phyloP scores from a whole-genome alignment of 2,329 filamentous ascomycete genomes.

The Aureobasidium sp. region DNA sequence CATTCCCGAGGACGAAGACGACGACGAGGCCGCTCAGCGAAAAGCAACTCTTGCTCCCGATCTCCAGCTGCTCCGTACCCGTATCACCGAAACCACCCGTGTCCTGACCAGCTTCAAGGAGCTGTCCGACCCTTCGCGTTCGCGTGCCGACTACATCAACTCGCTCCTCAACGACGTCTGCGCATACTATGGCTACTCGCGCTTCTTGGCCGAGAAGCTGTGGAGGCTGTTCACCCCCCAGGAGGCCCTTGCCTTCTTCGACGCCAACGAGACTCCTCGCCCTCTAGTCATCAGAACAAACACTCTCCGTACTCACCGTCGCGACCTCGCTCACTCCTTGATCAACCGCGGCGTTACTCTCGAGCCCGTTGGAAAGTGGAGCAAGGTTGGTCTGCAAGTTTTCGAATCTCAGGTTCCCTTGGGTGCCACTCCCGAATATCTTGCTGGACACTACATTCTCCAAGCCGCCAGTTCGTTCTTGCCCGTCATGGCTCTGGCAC shows the following conservation, averaged over 20 bases:
- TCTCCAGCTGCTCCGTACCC: slow-evolving; percentile 75
- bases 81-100: slow-evolving; percentile 89
- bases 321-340: slow-evolving; percentile 82
- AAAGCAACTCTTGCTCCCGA: slow-evolving; percentile 70
- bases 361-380: slow-evolving; percentile 97
- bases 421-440: slow-evolving; percentile 93
- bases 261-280: slow-evolving; percentile 91
- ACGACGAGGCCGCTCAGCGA: slow-evolving; percentile 51
- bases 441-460: slow-evolving; percentile 95
- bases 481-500: slow-evolving; percentile 93
- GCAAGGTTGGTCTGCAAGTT: slow-evolving; percentile 92
- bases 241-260: slow-evolving; percentile 97
- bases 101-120: slow-evolving; percentile 84
- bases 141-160: slow-evolving; percentile 78
- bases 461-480: slow-evolving; percentile 96
- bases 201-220: slow-evolving; percentile 92
- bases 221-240: slow-evolving; percentile 85
- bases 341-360: slow-evolving; percentile 96
- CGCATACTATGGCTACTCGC: slow-evolving; percentile 93
- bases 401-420: slow-evolving; percentile 85
- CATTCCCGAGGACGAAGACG: slow-evolving; percentile 57
- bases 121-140: slow-evolving; percentile 70
- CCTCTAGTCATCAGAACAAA: slow-evolving; percentile 96
- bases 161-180: slow-evolving; percentile 89
- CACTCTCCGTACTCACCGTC: slow-evolving; percentile 69